Percentiles rank a stretch among this genome's conserved stretches.
Conservation (phyloP, 306 rosid species). For the Pterocarpus macrocarpus region DNA sequence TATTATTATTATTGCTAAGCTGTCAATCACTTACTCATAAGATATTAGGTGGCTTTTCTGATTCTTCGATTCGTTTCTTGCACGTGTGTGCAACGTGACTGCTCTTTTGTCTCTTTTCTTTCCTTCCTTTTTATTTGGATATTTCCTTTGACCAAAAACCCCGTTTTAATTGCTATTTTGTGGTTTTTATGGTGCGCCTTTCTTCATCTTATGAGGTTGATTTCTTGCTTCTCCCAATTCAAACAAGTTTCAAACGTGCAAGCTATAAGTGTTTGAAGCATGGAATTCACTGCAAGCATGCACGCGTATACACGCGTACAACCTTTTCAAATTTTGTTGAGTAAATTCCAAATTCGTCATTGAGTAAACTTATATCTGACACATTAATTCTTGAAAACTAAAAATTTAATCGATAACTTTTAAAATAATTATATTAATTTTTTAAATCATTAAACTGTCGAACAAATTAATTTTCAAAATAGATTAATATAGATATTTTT, state of each 20-base stretch:
- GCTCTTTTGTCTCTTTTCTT: background rate
- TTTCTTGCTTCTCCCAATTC: background rate
- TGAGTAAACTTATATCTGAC: too few relatives aligned
- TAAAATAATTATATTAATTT: too few relatives aligned
- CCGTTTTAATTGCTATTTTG: background rate
- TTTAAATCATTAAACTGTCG: too few relatives aligned
- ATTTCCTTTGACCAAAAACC: background rate
- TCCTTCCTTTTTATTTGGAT: background rate
- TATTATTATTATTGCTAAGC: background rate
- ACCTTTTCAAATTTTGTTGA: background rate
- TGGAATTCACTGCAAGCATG: background rate
- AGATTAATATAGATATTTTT: too few relatives aligned
- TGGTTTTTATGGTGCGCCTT: too few relatives aligned
- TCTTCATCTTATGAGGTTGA: background rate
- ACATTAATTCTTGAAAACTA: too few relatives aligned
- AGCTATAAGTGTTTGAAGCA: background rate
- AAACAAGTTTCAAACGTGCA: constrained; percentile 20
- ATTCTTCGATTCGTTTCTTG: constrained; percentile 3
- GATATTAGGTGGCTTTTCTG: background rate
- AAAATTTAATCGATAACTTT: too few relatives aligned
- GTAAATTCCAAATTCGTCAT: too few relatives aligned
- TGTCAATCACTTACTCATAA: background rate
- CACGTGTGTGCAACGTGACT: constrained; percentile 8
- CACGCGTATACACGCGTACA: background rate
- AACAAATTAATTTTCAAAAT: too few relatives aligned